Conservation (phyloP, 495 filamentous ascomycete genomes). For the Parmelia sp. region DNA sequence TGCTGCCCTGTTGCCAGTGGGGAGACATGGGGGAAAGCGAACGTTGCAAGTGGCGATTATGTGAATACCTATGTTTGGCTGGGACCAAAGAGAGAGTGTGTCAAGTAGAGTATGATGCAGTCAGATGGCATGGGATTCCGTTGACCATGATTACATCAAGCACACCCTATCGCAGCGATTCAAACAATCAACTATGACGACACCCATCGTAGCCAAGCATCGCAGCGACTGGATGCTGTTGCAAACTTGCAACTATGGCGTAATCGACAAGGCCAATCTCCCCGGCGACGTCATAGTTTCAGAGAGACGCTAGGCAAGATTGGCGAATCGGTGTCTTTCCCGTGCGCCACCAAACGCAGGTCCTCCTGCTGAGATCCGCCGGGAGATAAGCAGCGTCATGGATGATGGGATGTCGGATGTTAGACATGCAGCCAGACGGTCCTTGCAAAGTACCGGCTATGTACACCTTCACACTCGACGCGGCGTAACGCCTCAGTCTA, state of each 20-base stretch:
- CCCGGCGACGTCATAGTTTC: too few species aligned
- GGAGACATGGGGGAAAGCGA: not conserved
- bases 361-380: slow-evolving; percentile 12
- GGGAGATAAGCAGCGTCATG: slow-evolving; percentile 28
- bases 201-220: not conserved
- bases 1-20: not conserved
- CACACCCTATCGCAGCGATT: not conserved
- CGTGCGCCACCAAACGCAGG: slow-evolving; percentile 27
- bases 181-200: not conserved
- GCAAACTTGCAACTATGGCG: not conserved
- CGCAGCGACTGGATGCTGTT: not conserved
- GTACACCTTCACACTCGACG: not conserved
- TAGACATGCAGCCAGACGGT: not conserved
- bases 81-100: too few species aligned
- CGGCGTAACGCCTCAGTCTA: not conserved
- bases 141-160: too few species aligned
- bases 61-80: not conserved
- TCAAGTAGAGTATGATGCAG: not conserved
- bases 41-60: slow-evolving; percentile 3
- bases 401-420: not conserved
- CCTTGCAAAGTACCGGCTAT: not conserved
- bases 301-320: not conserved
- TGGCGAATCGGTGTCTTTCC: slow-evolving; percentile 14
- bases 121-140: not conserved
- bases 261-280: slow-evolving; percentile 14